Conservation (phyloP, 176 grass and related monocot genomes). For the Thinopyrum elongatum region DNA sequence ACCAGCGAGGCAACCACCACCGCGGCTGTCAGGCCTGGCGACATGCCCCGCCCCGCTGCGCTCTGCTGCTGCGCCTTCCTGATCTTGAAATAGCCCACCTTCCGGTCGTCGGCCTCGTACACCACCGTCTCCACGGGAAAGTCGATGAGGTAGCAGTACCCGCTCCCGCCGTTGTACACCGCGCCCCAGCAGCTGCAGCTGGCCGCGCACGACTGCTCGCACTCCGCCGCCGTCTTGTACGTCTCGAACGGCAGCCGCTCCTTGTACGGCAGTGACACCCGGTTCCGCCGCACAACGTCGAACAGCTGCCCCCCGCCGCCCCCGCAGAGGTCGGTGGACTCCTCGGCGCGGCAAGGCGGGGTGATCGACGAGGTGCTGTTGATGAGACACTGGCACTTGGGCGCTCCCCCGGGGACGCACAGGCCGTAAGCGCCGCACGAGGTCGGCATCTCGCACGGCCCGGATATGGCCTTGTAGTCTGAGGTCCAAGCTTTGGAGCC, state of each 20-base stretch:
- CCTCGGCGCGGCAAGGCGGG: conserved; percentile 28
- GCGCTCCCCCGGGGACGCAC: conserved; percentile 40
- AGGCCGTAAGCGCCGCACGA: conserved; percentile 61
- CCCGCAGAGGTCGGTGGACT: conserved; percentile 41
- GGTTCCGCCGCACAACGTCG: conserved; percentile 42
- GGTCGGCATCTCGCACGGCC: conserved; percentile 45
- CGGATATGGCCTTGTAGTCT: conserved; percentile 46
- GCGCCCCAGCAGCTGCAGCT: conserved; percentile 74
- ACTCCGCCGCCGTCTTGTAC: conserved; percentile 36
- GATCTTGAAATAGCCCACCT: conserved; percentile 71
- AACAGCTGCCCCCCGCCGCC: conserved; percentile 2
- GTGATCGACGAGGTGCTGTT: conserved; percentile 1
- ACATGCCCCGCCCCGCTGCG: conserved; percentile 1
- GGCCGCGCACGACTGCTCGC: conserved; percentile 45
- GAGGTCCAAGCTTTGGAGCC: conserved; percentile 29
- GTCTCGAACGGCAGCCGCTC: conserved; percentile 43
- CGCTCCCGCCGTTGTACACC: conserved; percentile 31
- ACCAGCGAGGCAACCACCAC: conserved; percentile 33
- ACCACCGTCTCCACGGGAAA: conserved; percentile 65
- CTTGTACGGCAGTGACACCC: conserved; percentile 57
- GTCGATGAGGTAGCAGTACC: conserved; percentile 56
- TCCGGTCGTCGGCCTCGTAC: conserved; percentile 50
- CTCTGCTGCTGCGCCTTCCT: not conserved
- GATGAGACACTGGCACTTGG: conserved; percentile 50
- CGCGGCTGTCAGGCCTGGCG: conserved; percentile 12